Conservation (phyloP, 768 basidiomycete species). For the Grammothele lineata region DNA sequence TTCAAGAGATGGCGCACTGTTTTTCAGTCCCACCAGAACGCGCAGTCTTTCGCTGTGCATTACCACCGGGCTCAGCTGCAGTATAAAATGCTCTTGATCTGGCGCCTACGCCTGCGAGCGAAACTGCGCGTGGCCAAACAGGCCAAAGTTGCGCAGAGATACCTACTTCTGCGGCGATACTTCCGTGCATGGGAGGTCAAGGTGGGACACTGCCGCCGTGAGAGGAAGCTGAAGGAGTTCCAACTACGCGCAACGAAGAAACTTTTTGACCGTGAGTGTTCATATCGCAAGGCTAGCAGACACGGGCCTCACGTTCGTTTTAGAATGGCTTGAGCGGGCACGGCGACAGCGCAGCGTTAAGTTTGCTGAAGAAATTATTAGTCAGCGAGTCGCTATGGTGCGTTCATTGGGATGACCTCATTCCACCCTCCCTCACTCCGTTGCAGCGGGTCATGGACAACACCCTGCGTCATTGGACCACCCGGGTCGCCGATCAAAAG, state of each 20-base stretch:
- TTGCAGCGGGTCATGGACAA: conserved; percentile 48
- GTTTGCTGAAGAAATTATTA: conserved; percentile 41
- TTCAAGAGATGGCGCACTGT: conserved; percentile 45
- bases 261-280: conserved; percentile 32
- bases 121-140: conserved; percentile 47
- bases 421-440: no score
- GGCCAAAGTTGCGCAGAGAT: conserved; percentile 50
- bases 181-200: conserved; percentile 48
- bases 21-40: conserved; percentile 41
- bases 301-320: no score
- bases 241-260: conserved; percentile 34
- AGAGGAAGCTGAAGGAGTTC: conserved; percentile 41
- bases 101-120: conserved; percentile 52
- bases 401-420: no score
- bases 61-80: conserved; percentile 41
- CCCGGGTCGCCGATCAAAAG: conserved; percentile 69
- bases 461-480: conserved; percentile 59
- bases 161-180: conserved; percentile 42
- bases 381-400: conserved; percentile 39
- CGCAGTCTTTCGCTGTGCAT: conserved; percentile 43
- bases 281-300: background rate
- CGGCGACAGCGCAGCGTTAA: conserved; percentile 36
- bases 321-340: conserved; percentile 47
- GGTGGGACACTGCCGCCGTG: conserved; percentile 39
- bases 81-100: conserved; percentile 41